Base-by-base conservation (phyloP, 176 grass and related monocot species). In the Paspalum vaginatum region DNA sequence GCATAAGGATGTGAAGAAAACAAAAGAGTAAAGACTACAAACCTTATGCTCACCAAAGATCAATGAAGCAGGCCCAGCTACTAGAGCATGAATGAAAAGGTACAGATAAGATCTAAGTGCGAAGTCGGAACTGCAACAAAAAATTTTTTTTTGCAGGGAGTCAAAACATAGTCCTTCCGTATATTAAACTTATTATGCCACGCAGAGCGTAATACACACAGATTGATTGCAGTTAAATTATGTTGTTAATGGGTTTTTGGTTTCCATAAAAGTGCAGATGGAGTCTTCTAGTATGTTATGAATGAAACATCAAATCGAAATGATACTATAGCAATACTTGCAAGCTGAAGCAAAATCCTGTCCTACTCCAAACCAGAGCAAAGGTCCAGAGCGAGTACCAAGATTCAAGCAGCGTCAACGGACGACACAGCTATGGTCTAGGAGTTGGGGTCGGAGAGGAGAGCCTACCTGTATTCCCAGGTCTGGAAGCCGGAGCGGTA, bases 401-500 rank as follows among this genome's bases (percentile, higher is more conserved):
- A 66, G 42, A 43, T 43, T 18, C 77, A 68, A 79, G 22, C 74
- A 56, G 50, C 17, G 17, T 9, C 16, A 87, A 71, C 45, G 16
- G 5, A n/a, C 7, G 21, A 54, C 26, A 82, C 7, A 87, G 63
- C 42, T 65, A 86, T 68, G 82, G 53, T 72, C 79, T 74, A 75
- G 8, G 0, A 25, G 11, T 9, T 67, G 76, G 27, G 74, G 77
- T 68, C 40, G 9, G 9, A 47, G 2, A 11, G 24, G 42, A 61
- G 37, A 26, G 46, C 46, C 0, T 10, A 95, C 96, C 96, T 99
- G 75, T 99, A 99, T 76, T 99, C 96, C 96, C 96, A 99, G 67
- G 96, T 99, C 76, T 95, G 96, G 78, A 99, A 99, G 40, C 96
- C 96, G 41, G 90, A 99, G 61, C 91, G 88, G 88, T 99, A 99